These are phyloP conservation scores for Alternaria burnsii DNA, from an alignment of 2,329 filamentous ascomycete genomes.

Conservation along the genomic window DNA sequence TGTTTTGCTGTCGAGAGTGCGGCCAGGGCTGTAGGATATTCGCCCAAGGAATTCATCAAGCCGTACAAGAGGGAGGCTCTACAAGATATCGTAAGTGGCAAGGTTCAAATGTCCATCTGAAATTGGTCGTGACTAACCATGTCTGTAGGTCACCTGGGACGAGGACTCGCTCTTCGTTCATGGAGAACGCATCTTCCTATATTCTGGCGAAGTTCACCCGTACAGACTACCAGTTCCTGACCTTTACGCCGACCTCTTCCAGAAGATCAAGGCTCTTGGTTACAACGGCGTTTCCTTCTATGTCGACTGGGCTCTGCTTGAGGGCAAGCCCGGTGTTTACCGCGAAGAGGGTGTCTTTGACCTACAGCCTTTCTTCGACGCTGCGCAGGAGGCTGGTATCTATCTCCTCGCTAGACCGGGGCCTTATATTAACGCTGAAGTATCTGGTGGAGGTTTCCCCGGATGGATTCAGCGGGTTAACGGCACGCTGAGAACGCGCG, in stretches of 20 bases:
- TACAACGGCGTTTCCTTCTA: conserved; percentile 85
- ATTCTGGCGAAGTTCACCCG: conserved; percentile 77
- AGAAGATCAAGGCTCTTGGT: conserved; percentile 83
- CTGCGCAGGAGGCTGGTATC: conserved; percentile 75
- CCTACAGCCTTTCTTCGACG: conserved; percentile 78
- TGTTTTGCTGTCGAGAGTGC: conserved; percentile 56
- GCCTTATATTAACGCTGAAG: conserved; percentile 82
- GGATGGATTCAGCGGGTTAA: conserved; percentile 79
- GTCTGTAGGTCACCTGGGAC: conserved; percentile 70
- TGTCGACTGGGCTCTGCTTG: conserved; percentile 78
- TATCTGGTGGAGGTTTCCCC: conserved; percentile 78
- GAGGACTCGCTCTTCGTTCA: conserved; percentile 74
- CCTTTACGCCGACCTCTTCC: conserved; percentile 76
- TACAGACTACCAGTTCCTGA: conserved; percentile 69
- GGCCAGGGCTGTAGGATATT: conserved; percentile 60
- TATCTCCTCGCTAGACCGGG: conserved; percentile 76
- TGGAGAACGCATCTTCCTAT: conserved; percentile 75
- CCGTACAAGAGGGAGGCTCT: conserved; percentile 60
- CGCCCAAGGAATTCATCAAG: conserved; percentile 59
- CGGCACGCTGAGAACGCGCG: conserved; percentile 69
- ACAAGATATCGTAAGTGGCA: conserved; percentile 63
- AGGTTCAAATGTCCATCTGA: not conserved
- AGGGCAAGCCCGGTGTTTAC: conserved; percentile 76
- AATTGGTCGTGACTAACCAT: not conserved
- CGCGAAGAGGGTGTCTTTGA: conserved; percentile 75